A percentile compares a stretch with the other conserved stretches of the same genome.
phyloP scores from a whole-genome alignment of 2,329 filamentous ascomycete species.

The Chaetomium sp. region DNA sequence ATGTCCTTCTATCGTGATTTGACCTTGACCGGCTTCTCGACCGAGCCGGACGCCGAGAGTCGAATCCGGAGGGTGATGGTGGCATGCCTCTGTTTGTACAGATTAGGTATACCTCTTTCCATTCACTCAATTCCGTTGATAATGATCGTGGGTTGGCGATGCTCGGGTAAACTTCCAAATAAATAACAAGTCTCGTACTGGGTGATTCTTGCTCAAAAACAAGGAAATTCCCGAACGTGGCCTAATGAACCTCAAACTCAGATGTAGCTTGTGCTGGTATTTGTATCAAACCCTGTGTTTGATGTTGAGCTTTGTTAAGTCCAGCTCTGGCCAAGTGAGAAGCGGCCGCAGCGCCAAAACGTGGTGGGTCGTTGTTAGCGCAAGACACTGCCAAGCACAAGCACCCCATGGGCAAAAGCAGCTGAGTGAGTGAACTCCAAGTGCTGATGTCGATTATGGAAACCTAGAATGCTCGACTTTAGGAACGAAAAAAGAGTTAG shows the following conservation, averaged over 20 bases:
- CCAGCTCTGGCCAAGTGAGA: neutral
- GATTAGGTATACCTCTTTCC: neutral
- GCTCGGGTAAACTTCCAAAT: neutral
- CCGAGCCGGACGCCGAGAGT: neutral
- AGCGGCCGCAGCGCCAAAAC: neutral
- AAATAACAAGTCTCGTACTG: neutral
- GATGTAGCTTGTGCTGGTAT: neutral
- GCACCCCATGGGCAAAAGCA: too few relatives aligned
- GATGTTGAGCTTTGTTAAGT: constrained; percentile 9
- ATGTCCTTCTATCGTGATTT: neutral
- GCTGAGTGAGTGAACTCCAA: too few relatives aligned
- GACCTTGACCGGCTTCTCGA: neutral
- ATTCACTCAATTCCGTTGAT: neutral
- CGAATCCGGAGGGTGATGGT: neutral
- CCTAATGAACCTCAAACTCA: neutral
- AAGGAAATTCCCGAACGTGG: neutral
- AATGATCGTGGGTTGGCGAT: neutral
- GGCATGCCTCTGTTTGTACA: neutral
- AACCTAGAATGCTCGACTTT: too few relatives aligned
- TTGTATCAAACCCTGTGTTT: neutral
- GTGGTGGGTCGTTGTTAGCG: neutral
- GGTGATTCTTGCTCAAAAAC: neutral
- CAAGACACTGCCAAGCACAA: too few relatives aligned
- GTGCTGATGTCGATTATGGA: too few relatives aligned
- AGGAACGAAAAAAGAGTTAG: too few relatives aligned